Evolutionary conservation across 768 basidiomycete species (phyloP), one percentile per base, ranked within the genome.

Genomic region (Leccinum subtestaceum): DNA sequence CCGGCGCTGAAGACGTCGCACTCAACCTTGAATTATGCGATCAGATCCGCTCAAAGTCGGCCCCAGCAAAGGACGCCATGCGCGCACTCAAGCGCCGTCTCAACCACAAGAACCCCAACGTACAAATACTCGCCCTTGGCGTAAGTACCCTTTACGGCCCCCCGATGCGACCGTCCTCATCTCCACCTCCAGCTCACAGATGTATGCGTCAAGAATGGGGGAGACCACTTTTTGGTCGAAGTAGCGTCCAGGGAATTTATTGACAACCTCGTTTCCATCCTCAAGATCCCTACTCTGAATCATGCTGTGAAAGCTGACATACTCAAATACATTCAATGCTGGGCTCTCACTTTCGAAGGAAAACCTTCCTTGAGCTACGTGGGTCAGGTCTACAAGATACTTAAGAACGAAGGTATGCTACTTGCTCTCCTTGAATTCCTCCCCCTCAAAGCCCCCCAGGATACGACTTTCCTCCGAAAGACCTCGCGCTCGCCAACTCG

Each of bases 11-110:
- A 71, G 93, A 98, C 73, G 94, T 98, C 40, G 93, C 94, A 9
- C 80, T 94, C 63, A 90, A 90, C 67, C 89, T 99, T 59, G 94
- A 98, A 72, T 93, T 98, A 79, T 94, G 93, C 64, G 97, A 99
- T 75, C 89, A 95, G 74, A 95, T 99, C 71, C 86, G 95, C 55
- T 93, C 93, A 6, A 95, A 96, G 78, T 84, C 89, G 45, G 88
- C 89, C 1, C 82, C 84, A 17, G 87, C 95, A 17, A 90, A 89
- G 75, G 86, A 89, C 60, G 89, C 96, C 4, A 91, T 95, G 87
- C 88, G 88, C 58, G 85, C 89, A 19, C 79, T 99, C 68, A 94
- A 94, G 75, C 84, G 87, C 25, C 83, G 95, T 52, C 78, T 98
- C 52, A 87, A 88, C 67, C 92, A 96, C 76, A 91, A 90, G 83